Evolutionary conservation across 2,329 filamentous ascomycete species (phyloP), one percentile per base, ranked within the genome.

Genomic region (Monosporascus sp.): DNA sequence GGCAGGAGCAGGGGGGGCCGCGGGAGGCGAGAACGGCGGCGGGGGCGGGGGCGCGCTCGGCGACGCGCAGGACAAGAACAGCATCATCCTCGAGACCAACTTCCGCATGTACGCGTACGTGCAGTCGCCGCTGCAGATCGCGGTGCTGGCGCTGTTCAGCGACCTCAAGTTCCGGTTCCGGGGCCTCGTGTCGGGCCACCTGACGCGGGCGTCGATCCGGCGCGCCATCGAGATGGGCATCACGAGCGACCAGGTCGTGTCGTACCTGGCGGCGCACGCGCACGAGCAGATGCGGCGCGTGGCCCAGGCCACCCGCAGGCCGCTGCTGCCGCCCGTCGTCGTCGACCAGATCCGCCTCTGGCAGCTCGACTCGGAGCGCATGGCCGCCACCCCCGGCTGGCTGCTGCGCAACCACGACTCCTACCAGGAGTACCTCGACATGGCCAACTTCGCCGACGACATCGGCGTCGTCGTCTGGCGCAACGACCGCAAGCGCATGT

Each of bases 101-200:
- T 97, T 97, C 74, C 89, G 94, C 25, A 75, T 99, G 61, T 99
- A 99, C 74, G 94, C 94, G 34, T 99, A 99, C 74, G 97, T 95
- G 6, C 87, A 88, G 36, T 96, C 91, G 0, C 90, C 92, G 0
- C 83, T 99, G 1, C 93, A 97, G 70, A 99, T 97, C 59, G 90
- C 91, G 51, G 90, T 99, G 55, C 85, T 99, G 46, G 86, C 87
- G 39, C 86, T 99, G 58, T 99, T 99, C 74, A 83, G 87, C 49
- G 87, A 88, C 54, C 85, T 99, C 51, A 87, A 86, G 62, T 91
- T 92, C 70, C 90, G 94, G 57, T 97, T 96, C 74, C 89, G 90
- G 1, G 96, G 96, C 73, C 89, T 99, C 72, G 88, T 97, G 15
- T 90, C 91, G 0, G 94, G 93, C 42, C 91, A 94, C 60, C 79